Percentiles rank a stretch among this genome's conserved stretches.
Conservation (phyloP, 257 asterid species). For the Echites panduratus region DNA sequence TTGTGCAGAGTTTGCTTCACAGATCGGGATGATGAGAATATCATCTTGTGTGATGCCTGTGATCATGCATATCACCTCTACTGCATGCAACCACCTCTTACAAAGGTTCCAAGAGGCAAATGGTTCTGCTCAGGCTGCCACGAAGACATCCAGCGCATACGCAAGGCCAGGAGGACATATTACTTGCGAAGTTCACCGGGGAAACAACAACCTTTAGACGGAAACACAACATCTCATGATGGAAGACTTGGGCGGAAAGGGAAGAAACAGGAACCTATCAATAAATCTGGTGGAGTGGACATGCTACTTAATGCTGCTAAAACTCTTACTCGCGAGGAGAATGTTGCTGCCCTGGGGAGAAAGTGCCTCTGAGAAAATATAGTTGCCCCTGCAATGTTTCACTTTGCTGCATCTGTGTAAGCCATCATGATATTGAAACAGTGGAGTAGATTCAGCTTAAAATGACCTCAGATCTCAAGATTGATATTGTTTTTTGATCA, state of each 20-base stretch:
- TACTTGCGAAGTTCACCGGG: constrained; percentile 28
- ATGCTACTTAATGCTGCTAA: constrained; percentile 81
- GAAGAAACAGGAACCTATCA: constrained; percentile 27
- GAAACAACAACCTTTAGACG: constrained; percentile 30
- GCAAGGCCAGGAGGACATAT: constrained; percentile 39
- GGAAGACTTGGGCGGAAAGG: constrained; percentile 7
- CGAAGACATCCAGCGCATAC: constrained; percentile 41
- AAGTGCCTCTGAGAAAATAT: constrained; percentile 5
- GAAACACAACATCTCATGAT: constrained; percentile 14
- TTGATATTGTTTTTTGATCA: no score
- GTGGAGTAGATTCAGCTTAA: no score
- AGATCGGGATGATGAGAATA: constrained; percentile 72
- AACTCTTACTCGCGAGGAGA: constrained; percentile 64
- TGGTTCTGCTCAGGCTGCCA: constrained; percentile 76
- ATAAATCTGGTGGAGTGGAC: constrained; percentile 72
- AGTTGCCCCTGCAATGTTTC: no score
- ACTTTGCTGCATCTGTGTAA: no score
- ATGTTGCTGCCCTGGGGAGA: constrained; percentile 30
- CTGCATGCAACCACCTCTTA: constrained; percentile 69
- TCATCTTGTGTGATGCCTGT: constrained; percentile 84
- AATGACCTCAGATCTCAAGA: no score
- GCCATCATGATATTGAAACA: no score
- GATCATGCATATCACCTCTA: constrained; percentile 82
- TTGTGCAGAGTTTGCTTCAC: constrained; percentile 67
- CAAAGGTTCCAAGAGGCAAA: constrained; percentile 52